A percentile compares a stretch with the other conserved stretches of the same genome.
phyloP scores from a whole-genome alignment of 345 rosid species.

The Eucalyptus shirleyi region DNA sequence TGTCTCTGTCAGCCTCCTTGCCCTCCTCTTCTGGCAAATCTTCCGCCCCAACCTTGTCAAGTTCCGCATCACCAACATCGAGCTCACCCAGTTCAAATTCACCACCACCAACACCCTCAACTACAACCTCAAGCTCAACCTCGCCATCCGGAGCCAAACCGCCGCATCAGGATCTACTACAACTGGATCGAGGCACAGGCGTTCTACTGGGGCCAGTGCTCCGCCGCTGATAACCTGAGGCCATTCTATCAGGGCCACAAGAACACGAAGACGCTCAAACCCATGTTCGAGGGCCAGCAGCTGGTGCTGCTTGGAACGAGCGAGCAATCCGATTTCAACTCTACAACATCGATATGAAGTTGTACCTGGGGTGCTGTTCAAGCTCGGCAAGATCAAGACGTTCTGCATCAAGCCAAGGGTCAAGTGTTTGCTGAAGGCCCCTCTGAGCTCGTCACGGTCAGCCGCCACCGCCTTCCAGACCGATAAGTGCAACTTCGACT shows the following conservation, averaged over 20 bases:
- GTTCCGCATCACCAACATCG: conserved; percentile 17
- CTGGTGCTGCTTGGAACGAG: background rate
- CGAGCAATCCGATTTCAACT: background rate
- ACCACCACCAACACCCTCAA: background rate
- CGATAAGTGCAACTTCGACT: conserved; percentile 3
- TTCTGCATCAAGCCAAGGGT: conserved; percentile 2
- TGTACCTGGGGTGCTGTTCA: conserved; percentile 12
- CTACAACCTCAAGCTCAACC: conserved; percentile 13
- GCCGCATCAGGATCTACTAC: conserved; percentile 19
- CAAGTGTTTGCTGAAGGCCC: conserved; percentile 5
- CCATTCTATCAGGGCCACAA: conserved; percentile 17
- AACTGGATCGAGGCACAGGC: conserved; percentile 13
- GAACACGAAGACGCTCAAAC: background rate
- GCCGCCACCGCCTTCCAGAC: background rate
- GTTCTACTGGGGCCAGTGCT: background rate
- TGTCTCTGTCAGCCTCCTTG: conserved; percentile 3
- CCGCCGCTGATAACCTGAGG: background rate
- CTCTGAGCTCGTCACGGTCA: background rate
- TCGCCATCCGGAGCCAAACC: conserved; percentile 18
- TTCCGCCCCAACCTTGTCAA: conserved; percentile 26
- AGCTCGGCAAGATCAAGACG: conserved; percentile 3
- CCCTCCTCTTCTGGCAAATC: conserved; percentile 24
- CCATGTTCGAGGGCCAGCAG: background rate
- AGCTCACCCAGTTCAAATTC: conserved; percentile 17
- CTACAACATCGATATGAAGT: conserved; percentile 4